These are phyloP conservation scores for barley (Hordeum vulgare) DNA, from an alignment of 176 grass and related monocot species.

Conservation along the genomic window MorexV3_pseudomolecules_assembly NC_058521.1:569094492-569094991, in stretches of 20 bases:
- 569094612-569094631: constrained; percentile 55
- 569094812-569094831: constrained; percentile 64
- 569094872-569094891: not conserved
- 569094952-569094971: not conserved
- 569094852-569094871: constrained; percentile 66
- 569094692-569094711: constrained; percentile 52
- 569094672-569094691: constrained; percentile 48
- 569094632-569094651: constrained; percentile 55
- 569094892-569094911: not conserved
- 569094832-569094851: constrained; percentile 62
- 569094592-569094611: constrained; percentile 69
- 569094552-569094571: constrained; percentile 69
- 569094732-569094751: constrained; percentile 68
- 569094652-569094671: constrained; percentile 50
- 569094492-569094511: constrained; percentile 56
- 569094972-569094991: too few relatives aligned
- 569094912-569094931: not conserved
- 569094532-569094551: constrained; percentile 60
- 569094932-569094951: not conserved
- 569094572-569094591: constrained; percentile 69
- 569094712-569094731: constrained; percentile 64
- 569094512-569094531: constrained; percentile 57
- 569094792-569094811: constrained; percentile 71
- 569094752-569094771: constrained; percentile 70
- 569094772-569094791: constrained; percentile 70